Evolutionary conservation across 2,329 filamentous ascomycete genomes (phyloP).

Genomic region (Calonectria fujianensis): DNA sequence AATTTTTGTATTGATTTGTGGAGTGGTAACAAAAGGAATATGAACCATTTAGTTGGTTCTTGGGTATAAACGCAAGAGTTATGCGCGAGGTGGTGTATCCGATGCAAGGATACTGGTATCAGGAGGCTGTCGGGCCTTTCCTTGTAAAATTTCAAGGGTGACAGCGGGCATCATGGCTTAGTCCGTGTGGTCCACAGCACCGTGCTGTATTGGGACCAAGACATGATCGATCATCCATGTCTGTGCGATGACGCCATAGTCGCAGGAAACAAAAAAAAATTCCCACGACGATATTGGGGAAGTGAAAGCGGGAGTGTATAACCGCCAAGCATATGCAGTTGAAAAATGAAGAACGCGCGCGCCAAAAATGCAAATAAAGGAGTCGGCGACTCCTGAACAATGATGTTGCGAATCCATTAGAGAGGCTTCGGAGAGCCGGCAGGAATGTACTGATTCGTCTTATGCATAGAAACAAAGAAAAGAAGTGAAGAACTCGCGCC

Average conservation of each 20-base stretch:
- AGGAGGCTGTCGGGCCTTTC: conserved; percentile 48
- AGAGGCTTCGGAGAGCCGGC: conserved; percentile 43
- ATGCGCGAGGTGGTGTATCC: conserved; percentile 53
- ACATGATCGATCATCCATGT: conserved; percentile 48
- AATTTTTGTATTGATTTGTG: conserved; percentile 30
- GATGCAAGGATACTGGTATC: conserved; percentile 53
- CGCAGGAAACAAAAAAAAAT: conserved; percentile 35
- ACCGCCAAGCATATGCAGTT: conserved; percentile 28
- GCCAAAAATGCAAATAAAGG: conserved; percentile 50
- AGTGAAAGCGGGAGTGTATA: conserved; percentile 17
- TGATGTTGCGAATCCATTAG: conserved; percentile 43
- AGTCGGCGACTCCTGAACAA: conserved; percentile 41
- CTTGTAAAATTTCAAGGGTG: conserved; percentile 41
- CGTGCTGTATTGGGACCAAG: conserved; percentile 43
- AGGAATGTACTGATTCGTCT: conserved; percentile 44
- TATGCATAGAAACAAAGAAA: conserved; percentile 51
- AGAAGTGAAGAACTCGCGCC: conserved; percentile 49
- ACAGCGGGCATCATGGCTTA: conserved; percentile 42
- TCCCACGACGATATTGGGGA: conserved; percentile 48
- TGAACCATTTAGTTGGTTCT: conserved; percentile 44
- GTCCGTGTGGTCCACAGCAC: conserved; percentile 37
- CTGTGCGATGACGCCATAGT: conserved; percentile 49
- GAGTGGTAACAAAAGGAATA: conserved; percentile 42
- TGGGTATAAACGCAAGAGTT: conserved; percentile 54
- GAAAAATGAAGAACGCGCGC: conserved; percentile 48